A percentile compares a stretch with the other conserved stretches of the same genome.
These are phyloP conservation scores for Pelargonium myrrhifolium DNA, from an alignment of 441 rosid species.

Conservation along the genomic window DNA sequence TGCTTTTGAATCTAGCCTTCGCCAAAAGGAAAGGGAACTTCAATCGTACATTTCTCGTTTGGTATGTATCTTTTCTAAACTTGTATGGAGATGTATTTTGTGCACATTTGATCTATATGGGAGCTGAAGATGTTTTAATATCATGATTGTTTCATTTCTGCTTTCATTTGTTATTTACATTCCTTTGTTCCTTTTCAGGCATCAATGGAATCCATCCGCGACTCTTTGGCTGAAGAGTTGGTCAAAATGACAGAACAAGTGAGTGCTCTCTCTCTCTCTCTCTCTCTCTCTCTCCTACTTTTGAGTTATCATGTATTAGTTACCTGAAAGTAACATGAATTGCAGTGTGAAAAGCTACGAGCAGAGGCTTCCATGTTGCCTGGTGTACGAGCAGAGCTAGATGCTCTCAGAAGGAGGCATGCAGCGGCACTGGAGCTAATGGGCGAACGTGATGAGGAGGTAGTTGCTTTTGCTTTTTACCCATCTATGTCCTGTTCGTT, in stretches of 20 bases:
- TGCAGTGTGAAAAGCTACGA: constrained; percentile 80
- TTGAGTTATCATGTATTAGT: neutral
- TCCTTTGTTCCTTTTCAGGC: constrained; percentile 41
- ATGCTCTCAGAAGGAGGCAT: constrained; percentile 85
- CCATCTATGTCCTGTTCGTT: neutral
- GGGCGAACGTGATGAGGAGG: constrained; percentile 99
- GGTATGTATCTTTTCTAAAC: constrained; percentile 39
- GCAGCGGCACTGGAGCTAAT: constrained; percentile 93
- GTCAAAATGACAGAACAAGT: constrained; percentile 94
- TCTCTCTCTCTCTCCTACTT: neutral
- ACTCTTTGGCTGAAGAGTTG: constrained; percentile 93
- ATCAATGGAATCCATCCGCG: constrained; percentile 91
- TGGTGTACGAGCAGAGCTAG: constrained; percentile 81
- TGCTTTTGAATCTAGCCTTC: constrained; percentile 87
- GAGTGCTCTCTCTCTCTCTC: constrained; percentile 11
- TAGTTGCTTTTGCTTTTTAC: constrained; percentile 17
- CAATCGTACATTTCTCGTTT: constrained; percentile 95
- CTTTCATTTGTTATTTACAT: constrained; percentile 6
- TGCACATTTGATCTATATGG: neutral
- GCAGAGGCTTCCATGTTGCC: constrained; percentile 70
- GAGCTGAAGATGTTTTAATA: neutral
- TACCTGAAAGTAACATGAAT: neutral
- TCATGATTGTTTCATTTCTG: neutral
- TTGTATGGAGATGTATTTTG: neutral
- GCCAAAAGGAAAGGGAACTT: constrained; percentile 98